Evolutionary conservation across 129 eudicot species (phyloP), one percentile per base, ranked within the genome.

Genomic region (Escallonia rubra): DNA sequence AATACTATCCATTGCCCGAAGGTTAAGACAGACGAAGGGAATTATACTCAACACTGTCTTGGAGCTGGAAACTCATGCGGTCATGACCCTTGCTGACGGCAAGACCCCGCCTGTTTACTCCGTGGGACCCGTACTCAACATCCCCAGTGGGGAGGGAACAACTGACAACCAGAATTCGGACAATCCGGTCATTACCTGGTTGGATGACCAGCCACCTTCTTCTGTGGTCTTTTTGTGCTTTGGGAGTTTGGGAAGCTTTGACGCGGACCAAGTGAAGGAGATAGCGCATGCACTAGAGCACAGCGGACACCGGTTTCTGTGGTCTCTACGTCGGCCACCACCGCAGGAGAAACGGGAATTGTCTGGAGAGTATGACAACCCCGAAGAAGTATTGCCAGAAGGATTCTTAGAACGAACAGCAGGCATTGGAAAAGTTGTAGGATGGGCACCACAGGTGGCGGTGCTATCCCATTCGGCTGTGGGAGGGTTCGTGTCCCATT

Each of bases 251-350:
- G 60, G 60, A 56, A 10, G 60, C 60, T 56, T 56, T 34, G 34
- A 56, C 60, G 60, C 1, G 55, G 55, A 50, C 11, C 60, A 56
- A 34, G 60, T 56, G 60, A 56, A 56, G 60, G 60, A 56, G 60
- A 56, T 56, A 56, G 60, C 55, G 12, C 12, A 3, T 2, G 55
- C 13, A 5, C 55, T 50, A 4, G 55, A 50, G 55, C 55, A n/a
- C 13, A 50, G 55, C 10, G 55, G 55, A 50, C 55, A 50, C 55
- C 55, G 55, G 55, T 50, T 50, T n/a, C 8, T 56, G 60, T 56
- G 60, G 60, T 56, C 60, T 15, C 60, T 56, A 11, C 55, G 55
- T 5, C 23, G 60, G 14, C 60, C 34, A 5, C 60, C 60, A 10
- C 2, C 60, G 14, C 60, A 16, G 38, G 40, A 56, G 34, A 6